Evolutionary conservation across 2,329 filamentous ascomycete species (phyloP).

Genomic region (Teratosphaeriaceae sp.): DNA sequence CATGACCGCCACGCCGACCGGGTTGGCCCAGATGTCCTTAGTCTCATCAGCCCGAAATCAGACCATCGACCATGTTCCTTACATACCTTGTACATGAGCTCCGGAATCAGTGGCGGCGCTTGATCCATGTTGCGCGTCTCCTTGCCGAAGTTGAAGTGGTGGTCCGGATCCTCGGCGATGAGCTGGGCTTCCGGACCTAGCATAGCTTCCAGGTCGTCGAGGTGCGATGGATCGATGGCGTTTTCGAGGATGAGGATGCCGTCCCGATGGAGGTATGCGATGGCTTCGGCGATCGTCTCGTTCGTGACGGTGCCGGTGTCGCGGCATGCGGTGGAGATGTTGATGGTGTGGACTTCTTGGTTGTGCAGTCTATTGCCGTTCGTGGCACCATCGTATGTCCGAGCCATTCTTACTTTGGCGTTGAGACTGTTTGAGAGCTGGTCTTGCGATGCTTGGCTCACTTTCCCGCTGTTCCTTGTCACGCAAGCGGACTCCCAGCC

Average conservation of each 20-base stretch:
- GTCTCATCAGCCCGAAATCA: no score
- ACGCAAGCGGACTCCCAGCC: no score
- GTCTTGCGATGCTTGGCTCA: no score
- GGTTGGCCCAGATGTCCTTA: slow-evolving; percentile 31
- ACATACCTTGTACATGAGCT: slow-evolving; percentile 27
- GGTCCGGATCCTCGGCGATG: slow-evolving; percentile 24
- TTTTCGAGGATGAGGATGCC: slow-evolving; percentile 34
- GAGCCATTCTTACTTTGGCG: neutral
- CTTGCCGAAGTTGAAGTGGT: slow-evolving; percentile 27
- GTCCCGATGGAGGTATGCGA: slow-evolving; percentile 17
- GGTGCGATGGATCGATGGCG: slow-evolving; percentile 27
- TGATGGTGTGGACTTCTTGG: slow-evolving; percentile 8
- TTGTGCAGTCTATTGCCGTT: slow-evolving; percentile 3
- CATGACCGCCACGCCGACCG: slow-evolving; percentile 49
- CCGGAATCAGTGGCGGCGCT: slow-evolving; percentile 30
- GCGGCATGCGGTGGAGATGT: slow-evolving; percentile 7
- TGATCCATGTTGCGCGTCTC: slow-evolving; percentile 34
- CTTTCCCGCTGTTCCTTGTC: no score
- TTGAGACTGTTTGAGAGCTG: no score
- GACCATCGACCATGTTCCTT: no score
- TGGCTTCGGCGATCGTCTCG: slow-evolving; percentile 14
- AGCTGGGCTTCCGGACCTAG: slow-evolving; percentile 27
- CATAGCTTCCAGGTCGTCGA: slow-evolving; percentile 27
- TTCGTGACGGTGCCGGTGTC: slow-evolving; percentile 1
- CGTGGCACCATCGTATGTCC: neutral